These are phyloP conservation scores for Plenodomus tracheiphilus DNA, from an alignment of 2,329 filamentous ascomycete genomes.

Conservation along the genomic window DNA sequence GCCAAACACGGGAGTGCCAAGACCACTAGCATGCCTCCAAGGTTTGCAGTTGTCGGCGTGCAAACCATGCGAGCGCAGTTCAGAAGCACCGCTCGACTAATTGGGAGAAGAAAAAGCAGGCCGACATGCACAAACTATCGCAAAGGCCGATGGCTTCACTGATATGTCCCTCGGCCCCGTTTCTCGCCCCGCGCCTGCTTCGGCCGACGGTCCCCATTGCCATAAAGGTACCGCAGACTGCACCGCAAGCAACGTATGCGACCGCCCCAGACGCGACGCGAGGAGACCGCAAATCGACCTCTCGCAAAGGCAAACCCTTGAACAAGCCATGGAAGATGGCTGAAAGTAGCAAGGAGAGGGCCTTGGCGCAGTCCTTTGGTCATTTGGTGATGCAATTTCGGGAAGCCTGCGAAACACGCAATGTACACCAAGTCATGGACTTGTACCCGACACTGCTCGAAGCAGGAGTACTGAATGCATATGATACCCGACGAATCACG, in stretches of 20 bases:
- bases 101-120: too few species aligned
- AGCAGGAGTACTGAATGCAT: constrained; percentile 10
- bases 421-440: constrained; percentile 24
- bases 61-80: neutral
- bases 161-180: constrained; percentile 41
- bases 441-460: constrained; percentile 31
- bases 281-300: neutral
- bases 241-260: constrained; percentile 16
- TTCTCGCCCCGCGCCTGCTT: constrained; percentile 39
- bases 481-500: constrained; percentile 38
- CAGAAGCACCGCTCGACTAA: neutral
- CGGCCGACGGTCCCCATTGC: constrained; percentile 16
- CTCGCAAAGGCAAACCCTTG: neutral
- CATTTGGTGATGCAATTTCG: constrained; percentile 17
- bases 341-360: neutral
- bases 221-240: constrained; percentile 7
- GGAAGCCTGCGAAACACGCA: constrained; percentile 18
- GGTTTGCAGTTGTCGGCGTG: too few species aligned
- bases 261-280: constrained; percentile 12
- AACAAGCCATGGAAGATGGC: neutral
- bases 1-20: constrained; percentile 30
- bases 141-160: constrained; percentile 33
- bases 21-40: too few species aligned
- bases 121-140: constrained; percentile 25
- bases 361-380: neutral